A percentile compares a stretch with the other conserved stretches of the same genome.
Evolutionary conservation across 2,329 filamentous ascomycete species (phyloP).

Genomic region (Colletotrichum sp.): DNA sequence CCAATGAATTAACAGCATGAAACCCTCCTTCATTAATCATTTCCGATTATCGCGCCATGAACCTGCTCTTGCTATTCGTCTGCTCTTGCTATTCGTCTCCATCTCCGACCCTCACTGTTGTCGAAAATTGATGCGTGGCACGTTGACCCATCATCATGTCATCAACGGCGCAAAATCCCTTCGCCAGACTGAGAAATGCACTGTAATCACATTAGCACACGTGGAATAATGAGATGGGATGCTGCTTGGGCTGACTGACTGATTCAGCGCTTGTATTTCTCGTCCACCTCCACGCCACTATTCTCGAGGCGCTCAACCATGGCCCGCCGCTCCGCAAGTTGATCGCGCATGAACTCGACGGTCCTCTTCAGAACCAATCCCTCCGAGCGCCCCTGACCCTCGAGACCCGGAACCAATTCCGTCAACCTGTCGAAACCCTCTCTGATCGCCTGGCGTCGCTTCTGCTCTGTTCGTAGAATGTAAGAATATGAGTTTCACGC

Average conservation of each 20-base stretch:
- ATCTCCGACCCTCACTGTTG: not conserved
- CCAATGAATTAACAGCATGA: not conserved
- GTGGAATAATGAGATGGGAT: not conserved
- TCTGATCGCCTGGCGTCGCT: slow-evolving; percentile 68
- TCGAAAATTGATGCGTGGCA: slow-evolving; percentile 9
- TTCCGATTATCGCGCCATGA: not conserved
- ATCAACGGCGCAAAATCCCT: not conserved
- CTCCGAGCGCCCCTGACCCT: slow-evolving; percentile 85
- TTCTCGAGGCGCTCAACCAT: slow-evolving; percentile 64
- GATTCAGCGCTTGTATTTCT: slow-evolving; percentile 48
- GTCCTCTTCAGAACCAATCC: slow-evolving; percentile 79
- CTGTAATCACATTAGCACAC: not conserved
- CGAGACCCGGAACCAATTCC: slow-evolving; percentile 78
- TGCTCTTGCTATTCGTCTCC: not conserved
- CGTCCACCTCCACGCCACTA: slow-evolving; percentile 59
- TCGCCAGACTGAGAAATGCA: not conserved
- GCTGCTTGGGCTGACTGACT: not conserved
- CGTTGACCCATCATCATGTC: not conserved
- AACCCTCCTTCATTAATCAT: not conserved
- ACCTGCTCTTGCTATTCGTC: not conserved
- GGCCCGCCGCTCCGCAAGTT: slow-evolving; percentile 61
- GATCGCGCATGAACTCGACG: slow-evolving; percentile 66
- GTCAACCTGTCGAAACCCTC: slow-evolving; percentile 84
- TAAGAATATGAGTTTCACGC: not conserved
- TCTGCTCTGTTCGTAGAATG: slow-evolving; percentile 38